These are phyloP conservation scores for Cercospora berteroae DNA, from an alignment of 2,329 filamentous ascomycete species.

Conservation along the genomic window DNA sequence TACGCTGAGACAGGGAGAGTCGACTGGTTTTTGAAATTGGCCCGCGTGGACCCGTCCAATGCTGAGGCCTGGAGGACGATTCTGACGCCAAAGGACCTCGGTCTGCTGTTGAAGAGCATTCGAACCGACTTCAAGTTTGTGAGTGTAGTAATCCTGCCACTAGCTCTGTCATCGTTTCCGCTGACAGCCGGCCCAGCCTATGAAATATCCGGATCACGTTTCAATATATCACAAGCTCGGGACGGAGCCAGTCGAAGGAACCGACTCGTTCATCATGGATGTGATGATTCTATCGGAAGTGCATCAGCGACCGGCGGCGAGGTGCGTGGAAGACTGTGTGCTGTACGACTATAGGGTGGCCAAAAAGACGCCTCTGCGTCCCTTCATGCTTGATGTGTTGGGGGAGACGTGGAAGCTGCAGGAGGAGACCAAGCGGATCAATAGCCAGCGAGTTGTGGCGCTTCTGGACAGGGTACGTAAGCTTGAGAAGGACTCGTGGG, in stretches of 20 bases:
- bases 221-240: conserved; percentile 79
- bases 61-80: conserved; percentile 65
- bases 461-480: conserved; percentile 58
- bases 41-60: conserved; percentile 61
- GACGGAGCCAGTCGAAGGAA: conserved; percentile 48
- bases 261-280: conserved; percentile 59
- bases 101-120: conserved; percentile 77
- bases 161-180: conserved; percentile 8
- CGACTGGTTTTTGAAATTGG: conserved; percentile 74
- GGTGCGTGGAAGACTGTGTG: conserved; percentile 74
- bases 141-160: conserved; percentile 12
- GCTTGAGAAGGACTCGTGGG: conserved; percentile 73
- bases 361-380: conserved; percentile 57
- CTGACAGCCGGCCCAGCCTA: conserved; percentile 56
- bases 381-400: conserved; percentile 63
- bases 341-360: conserved; percentile 69
- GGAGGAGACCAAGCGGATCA: conserved; percentile 55
- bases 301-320: conserved; percentile 69
- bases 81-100: conserved; percentile 63
- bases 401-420: conserved; percentile 60
- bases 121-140: conserved; percentile 87
- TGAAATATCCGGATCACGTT: conserved; percentile 78
- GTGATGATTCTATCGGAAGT: conserved; percentile 71
- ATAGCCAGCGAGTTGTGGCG: conserved; percentile 54
- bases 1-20: conserved; percentile 80